Evolutionary conservation across 768 basidiomycete genomes (phyloP).

Genomic region (Leucocoprinus sp.): DNA sequence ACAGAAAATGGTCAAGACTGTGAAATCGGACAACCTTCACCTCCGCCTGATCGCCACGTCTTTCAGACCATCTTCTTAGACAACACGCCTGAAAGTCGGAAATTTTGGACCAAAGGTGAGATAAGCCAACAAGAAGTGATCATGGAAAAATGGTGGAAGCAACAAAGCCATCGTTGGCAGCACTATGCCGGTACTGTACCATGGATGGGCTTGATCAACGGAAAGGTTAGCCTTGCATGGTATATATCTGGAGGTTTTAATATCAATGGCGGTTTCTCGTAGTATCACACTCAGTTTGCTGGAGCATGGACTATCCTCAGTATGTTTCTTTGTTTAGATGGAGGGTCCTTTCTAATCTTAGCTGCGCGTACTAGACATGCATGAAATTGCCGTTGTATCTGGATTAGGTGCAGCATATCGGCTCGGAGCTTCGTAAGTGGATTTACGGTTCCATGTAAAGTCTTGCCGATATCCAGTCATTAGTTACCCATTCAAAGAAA

Average conservation of each 20-base stretch:
- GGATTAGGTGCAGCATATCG: conserved; percentile 30
- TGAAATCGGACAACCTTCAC: conserved; percentile 11
- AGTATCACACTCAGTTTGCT: conserved; percentile 27
- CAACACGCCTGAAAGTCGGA: conserved; percentile 26
- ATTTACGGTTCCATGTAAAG: background rate
- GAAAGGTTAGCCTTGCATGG: conserved; percentile 15
- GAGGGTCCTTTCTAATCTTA: background rate
- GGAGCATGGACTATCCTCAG: conserved; percentile 31
- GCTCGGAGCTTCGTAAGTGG: conserved; percentile 26
- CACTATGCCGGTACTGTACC: conserved; percentile 30
- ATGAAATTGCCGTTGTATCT: conserved; percentile 31
- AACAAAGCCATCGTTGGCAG: conserved; percentile 44
- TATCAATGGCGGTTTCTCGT: background rate
- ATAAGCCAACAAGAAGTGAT: conserved; percentile 31
- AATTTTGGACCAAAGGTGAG: conserved; percentile 34
- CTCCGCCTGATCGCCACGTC: conserved; percentile 33
- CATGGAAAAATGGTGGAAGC: conserved; percentile 44
- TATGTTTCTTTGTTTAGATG: conserved; percentile 10
- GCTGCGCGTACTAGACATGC: conserved; percentile 22
- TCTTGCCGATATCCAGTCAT: background rate
- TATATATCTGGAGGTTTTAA: background rate
- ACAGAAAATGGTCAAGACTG: background rate
- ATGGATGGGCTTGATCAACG: conserved; percentile 31
- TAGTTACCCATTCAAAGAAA: conserved; percentile 25
- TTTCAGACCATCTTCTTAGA: conserved; percentile 46